phyloP scores from a whole-genome alignment of 2,329 filamentous ascomycete species.

The Alternaria angustiovoidea region DNA sequence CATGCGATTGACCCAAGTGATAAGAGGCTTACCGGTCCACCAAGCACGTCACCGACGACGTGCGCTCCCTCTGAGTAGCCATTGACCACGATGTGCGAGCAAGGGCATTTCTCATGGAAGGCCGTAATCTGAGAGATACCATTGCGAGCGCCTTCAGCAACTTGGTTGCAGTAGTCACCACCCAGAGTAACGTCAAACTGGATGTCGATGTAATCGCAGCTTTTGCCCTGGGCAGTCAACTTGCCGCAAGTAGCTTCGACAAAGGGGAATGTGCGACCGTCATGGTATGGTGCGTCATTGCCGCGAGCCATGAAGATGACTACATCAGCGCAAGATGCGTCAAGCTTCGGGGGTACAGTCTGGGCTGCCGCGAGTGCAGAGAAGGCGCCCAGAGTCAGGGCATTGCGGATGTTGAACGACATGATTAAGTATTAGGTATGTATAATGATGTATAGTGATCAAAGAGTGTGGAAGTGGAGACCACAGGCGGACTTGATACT shows the following conservation, averaged over 20 bases:
- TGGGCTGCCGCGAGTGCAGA: conserved; percentile 42
- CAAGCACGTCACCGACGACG: conserved; percentile 67
- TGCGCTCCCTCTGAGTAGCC: conserved; percentile 68
- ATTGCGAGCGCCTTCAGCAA: conserved; percentile 30
- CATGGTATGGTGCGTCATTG: conserved; percentile 33
- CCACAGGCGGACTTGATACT: neutral
- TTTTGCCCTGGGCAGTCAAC: conserved; percentile 31
- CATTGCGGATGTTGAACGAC: conserved; percentile 33
- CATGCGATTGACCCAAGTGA: too few species aligned
- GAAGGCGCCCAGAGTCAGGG: conserved; percentile 32
- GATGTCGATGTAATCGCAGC: conserved; percentile 35
- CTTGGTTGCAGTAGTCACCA: conserved; percentile 28
- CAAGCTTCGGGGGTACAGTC: conserved; percentile 34
- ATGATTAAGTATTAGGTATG: conserved; percentile 27
- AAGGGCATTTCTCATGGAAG: conserved; percentile 63
- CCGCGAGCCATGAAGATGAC: conserved; percentile 36
- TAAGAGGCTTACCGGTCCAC: conserved; percentile 48
- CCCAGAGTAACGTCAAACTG: conserved; percentile 17
- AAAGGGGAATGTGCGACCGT: conserved; percentile 31
- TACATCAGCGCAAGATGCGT: conserved; percentile 32
- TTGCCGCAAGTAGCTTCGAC: conserved; percentile 32
- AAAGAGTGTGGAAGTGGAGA: conserved; percentile 20
- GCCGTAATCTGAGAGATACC: conserved; percentile 56
- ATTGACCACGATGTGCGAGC: conserved; percentile 64
- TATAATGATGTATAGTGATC: conserved; percentile 10